These are phyloP conservation scores for Hydrangea macrophylla DNA, from an alignment of 148 eudicot species.

Conservation along the genomic window DNA sequence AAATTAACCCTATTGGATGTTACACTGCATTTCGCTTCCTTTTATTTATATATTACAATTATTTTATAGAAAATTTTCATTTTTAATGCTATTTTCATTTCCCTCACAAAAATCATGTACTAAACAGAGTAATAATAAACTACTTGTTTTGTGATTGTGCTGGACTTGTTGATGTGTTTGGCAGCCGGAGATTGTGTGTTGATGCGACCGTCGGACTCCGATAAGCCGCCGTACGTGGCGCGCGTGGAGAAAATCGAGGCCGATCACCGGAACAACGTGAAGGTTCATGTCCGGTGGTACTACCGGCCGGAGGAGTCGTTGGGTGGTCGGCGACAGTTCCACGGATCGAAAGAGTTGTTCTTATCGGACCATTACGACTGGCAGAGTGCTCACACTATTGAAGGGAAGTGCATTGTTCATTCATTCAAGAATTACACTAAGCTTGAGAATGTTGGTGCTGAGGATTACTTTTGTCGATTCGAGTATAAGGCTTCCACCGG, in stretches of 20 bases:
- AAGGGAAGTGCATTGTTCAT: constrained; percentile 57
- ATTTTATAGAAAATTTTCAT: no score
- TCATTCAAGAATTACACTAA: constrained; percentile 49
- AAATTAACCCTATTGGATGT: no score
- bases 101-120: no score
- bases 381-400: constrained; percentile 56
- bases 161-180: not conserved
- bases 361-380: constrained; percentile 48
- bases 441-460: constrained; percentile 47
- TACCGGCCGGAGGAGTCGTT: constrained; percentile 54
- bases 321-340: constrained; percentile 53
- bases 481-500: constrained; percentile 58
- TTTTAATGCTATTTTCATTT: no score
- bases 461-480: constrained; percentile 56
- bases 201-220: constrained; percentile 49
- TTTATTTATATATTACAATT: no score
- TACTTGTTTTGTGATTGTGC: not conserved
- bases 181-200: constrained; percentile 56
- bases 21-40: no score
- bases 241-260: constrained; percentile 47
- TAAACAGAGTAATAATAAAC: no score
- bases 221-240: constrained; percentile 45
- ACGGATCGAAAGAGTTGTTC: constrained; percentile 53
- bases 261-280: constrained; percentile 41
- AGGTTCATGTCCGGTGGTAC: constrained; percentile 47